These are phyloP conservation scores for Purpureocillium lavendulum DNA, from an alignment of 2,329 filamentous ascomycete genomes.

Conservation along the genomic window DNA sequence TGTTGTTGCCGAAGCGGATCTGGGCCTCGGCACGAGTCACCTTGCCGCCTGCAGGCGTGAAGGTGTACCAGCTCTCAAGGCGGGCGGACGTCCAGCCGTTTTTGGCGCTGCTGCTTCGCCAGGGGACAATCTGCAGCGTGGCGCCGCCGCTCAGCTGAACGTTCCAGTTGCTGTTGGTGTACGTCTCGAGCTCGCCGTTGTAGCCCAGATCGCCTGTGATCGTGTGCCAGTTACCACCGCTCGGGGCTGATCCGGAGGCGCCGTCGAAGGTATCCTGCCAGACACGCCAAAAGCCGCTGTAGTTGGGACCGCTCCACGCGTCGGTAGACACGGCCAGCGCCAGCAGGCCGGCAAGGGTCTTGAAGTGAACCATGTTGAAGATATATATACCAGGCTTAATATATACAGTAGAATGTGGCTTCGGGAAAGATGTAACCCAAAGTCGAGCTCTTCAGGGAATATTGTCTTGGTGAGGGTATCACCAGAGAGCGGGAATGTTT, in stretches of 20 bases:
- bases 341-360: not conserved
- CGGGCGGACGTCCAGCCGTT: slow-evolving; percentile 45
- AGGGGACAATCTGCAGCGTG: slow-evolving; percentile 44
- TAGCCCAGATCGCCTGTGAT: slow-evolving; percentile 29
- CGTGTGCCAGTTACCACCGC: slow-evolving; percentile 31
- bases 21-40: slow-evolving; percentile 36
- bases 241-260: slow-evolving; percentile 20
- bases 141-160: slow-evolving; percentile 40
- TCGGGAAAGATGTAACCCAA: too few species aligned
- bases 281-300: slow-evolving; percentile 27
- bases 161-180: slow-evolving; percentile 36
- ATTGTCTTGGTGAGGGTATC: too few species aligned
- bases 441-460: too few species aligned
- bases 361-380: too few species aligned
- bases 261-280: slow-evolving; percentile 38
- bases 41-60: slow-evolving; percentile 36
- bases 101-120: slow-evolving; percentile 23
- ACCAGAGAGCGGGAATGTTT: too few species aligned
- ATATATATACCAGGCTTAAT: too few species aligned
- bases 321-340: slow-evolving; percentile 16
- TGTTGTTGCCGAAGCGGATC: slow-evolving; percentile 37
- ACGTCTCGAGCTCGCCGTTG: slow-evolving; percentile 45
- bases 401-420: too few species aligned
- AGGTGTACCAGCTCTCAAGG: slow-evolving; percentile 39
- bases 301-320: slow-evolving; percentile 28